Base-by-base conservation (phyloP, 129 eudicot genomes). In the Heracleum sosnowskyi region DNA sequence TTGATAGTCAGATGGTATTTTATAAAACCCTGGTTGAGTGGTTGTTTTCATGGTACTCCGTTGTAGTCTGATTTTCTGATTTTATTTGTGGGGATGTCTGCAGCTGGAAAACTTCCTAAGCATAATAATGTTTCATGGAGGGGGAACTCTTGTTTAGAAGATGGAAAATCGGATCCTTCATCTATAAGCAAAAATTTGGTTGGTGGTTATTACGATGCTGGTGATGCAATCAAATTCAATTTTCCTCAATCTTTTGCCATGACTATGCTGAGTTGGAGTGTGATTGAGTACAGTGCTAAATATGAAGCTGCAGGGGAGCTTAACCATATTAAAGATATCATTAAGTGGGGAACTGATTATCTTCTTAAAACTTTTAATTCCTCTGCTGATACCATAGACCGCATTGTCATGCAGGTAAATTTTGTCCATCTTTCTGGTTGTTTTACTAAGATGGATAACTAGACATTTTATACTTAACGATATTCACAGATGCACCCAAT, bases 231-330 rank as follows among this genome's bases (percentile, higher is more conserved):
- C 44, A 94, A 94, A 85, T 94, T 89, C 87, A 89, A 94, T 79
- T 94, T 94, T 79, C 98, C 98, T 0, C 80, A 77, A 62, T 85
- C 98, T 78, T 94, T 94, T 87, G 96, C 98, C 31, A 88, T 94
- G 93, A 94, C 98, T n/a, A 89, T 94, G 97, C 84, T 94, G 86
- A 94, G 98, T 83, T 94, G 98, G 98, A 91, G 98, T 77, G 97
- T 91, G 87, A 91, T 94, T 6, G 98, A 94, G 73, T 94, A 94
- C 82, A 89, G 89, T 73, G 97, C 91, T 12, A 94, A 94, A 69
- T 94, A 88, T 79, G 97, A 94, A 88, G 93, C 96, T 78, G 98
- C 97, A 4, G 98, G 97, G 40, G 97, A 94, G 82, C 93, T 94
- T 29, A 81, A 68, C 72, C 98, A 91, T 82, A 93, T 91, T 77